Percentiles rank a stretch among this genome's conserved stretches.
These are phyloP conservation scores for Ceratocystiopsis minuta DNA, from an alignment of 2,329 filamentous ascomycete species.

Conservation along the genomic window DNA sequence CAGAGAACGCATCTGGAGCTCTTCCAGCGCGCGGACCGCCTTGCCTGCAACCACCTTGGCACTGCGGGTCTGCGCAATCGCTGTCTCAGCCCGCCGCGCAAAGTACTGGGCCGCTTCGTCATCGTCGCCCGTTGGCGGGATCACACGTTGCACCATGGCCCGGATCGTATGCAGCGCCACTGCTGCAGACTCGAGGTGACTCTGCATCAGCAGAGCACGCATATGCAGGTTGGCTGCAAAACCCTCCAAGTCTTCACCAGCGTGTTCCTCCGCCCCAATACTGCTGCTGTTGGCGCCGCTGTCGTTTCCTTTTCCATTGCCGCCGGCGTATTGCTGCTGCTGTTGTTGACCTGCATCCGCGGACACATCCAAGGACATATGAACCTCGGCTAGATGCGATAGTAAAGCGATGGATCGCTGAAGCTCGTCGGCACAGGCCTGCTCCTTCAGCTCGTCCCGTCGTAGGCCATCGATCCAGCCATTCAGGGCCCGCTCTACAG, in stretches of 20 bases:
- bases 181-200: conserved; percentile 62
- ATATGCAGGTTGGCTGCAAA: conserved; percentile 69
- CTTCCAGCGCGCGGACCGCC: conserved; percentile 56
- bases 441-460: conserved; percentile 70
- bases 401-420: conserved; percentile 73
- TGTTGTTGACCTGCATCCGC: too few relatives aligned
- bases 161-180: conserved; percentile 45
- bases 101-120: conserved; percentile 52
- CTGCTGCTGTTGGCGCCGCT: conserved; percentile 3
- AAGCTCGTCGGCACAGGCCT: conserved; percentile 63
- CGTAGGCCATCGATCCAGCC: conserved; percentile 72
- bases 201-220: conserved; percentile 58
- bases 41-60: conserved; percentile 72
- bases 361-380: conserved; percentile 33
- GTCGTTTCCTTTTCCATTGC: neutral
- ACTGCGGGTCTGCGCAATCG: conserved; percentile 60
- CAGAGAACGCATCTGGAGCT: conserved; percentile 58
- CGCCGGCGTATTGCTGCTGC: too few relatives aligned
- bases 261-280: neutral
- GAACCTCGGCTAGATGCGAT: conserved; percentile 67
- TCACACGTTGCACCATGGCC: conserved; percentile 46
- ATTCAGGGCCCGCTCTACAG: conserved; percentile 77
- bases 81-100: conserved; percentile 48
- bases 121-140: conserved; percentile 40
- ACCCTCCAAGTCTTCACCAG: conserved; percentile 38